A percentile compares a stretch with the other conserved stretches of the same genome.
These are phyloP conservation scores for Eutrema heterophyllum DNA, from an alignment of 345 rosid genomes.

Conservation along the genomic window DNA sequence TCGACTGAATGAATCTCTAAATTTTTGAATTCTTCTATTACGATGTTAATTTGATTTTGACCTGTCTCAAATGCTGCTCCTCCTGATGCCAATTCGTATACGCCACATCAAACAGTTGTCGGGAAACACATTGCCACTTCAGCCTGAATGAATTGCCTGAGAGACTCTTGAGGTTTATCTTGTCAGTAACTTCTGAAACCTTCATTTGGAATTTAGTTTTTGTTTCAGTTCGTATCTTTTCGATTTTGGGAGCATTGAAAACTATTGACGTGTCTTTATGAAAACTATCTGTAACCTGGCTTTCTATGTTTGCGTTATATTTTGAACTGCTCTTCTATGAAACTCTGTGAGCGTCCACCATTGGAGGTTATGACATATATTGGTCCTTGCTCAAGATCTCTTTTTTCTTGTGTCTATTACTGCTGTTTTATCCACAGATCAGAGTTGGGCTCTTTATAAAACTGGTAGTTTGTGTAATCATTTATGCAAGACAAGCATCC, in stretches of 20 bases:
- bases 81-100: constrained; percentile 7
- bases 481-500: constrained; percentile 83
- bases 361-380: background rate
- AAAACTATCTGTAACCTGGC: background rate
- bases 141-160: constrained; percentile 76
- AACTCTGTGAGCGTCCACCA: background rate
- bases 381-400: background rate
- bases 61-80: no score
- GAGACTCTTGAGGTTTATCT: no score
- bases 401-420: background rate
- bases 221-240: no score
- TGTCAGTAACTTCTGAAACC: no score
- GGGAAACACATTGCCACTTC: constrained; percentile 77
- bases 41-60: no score
- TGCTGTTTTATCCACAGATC: constrained; percentile 38
- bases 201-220: no score
- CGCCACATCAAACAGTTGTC: constrained; percentile 53
- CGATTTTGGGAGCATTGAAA: no score
- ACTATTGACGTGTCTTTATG: no score
- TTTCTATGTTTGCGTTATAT: background rate
- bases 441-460: constrained; percentile 69
- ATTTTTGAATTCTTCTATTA: no score
- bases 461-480: constrained; percentile 82
- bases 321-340: background rate
- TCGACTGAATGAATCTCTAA: no score